These are phyloP conservation scores for Diaporthe ilicicola DNA, from an alignment of 2,329 filamentous ascomycete genomes.

Conservation along the genomic window DNA sequence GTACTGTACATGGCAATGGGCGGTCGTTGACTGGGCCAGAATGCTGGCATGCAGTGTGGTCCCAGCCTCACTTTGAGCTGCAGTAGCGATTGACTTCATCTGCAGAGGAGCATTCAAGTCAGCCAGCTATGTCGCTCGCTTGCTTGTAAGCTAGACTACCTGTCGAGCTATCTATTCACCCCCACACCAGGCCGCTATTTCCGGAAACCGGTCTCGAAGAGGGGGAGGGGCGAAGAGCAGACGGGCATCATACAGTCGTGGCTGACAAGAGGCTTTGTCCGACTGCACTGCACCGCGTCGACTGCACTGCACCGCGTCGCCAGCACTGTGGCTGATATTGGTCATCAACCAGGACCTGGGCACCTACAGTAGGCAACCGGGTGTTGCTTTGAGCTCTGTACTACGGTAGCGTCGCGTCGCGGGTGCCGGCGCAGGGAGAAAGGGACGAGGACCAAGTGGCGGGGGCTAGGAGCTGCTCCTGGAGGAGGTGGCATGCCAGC, in stretches of 20 bases:
- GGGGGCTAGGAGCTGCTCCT: neutral
- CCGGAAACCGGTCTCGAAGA: constrained; percentile 20
- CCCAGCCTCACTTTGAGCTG: constrained; percentile 37
- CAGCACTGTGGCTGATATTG: constrained; percentile 9
- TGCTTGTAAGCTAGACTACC: neutral
- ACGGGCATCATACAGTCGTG: constrained; percentile 23
- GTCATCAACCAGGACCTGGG: neutral
- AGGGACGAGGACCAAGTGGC: constrained; percentile 1
- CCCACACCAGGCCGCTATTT: constrained; percentile 31
- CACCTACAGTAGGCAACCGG: neutral
- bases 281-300: neutral
- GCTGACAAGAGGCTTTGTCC: constrained; percentile 22
- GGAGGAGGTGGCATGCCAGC: neutral
- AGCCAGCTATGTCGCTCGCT: constrained; percentile 26
- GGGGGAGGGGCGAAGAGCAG: constrained; percentile 6
- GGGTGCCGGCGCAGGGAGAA: constrained; percentile 6
- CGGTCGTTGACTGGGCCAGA: constrained; percentile 30
- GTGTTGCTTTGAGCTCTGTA: neutral
- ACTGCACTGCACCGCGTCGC: neutral
- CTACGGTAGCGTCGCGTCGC: constrained; percentile 9
- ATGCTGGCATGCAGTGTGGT: constrained; percentile 26
- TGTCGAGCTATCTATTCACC: constrained; percentile 23
- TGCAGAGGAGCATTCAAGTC: constrained; percentile 30
- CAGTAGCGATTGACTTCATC: constrained; percentile 32
- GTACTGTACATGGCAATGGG: constrained; percentile 10